Evolutionary conservation across 2,329 filamentous ascomycete species (phyloP).

Genomic region (Aspergillus sp.): DNA sequence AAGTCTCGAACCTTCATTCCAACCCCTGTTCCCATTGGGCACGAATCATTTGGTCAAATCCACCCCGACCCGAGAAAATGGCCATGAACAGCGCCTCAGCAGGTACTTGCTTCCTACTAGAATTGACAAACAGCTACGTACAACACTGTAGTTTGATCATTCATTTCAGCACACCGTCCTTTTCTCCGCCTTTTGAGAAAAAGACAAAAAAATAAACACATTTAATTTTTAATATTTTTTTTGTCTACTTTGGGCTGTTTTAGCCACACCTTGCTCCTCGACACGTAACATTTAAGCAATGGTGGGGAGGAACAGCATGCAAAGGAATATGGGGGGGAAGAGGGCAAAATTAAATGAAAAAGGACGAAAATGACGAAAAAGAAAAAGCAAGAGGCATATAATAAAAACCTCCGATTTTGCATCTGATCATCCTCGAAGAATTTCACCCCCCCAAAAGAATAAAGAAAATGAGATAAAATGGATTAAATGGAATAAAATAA

Average conservation of each 20-base stretch:
- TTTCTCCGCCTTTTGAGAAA: not conserved
- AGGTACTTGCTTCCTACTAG: not conserved
- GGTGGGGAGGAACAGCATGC: not conserved
- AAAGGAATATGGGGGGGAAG: not conserved
- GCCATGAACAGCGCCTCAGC: not conserved
- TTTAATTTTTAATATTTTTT: not conserved
- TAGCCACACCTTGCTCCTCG: not conserved
- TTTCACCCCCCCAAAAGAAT: too few species aligned
- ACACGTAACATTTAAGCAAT: conserved; percentile 1
- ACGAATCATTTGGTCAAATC: conserved; percentile 11
- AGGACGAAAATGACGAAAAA: not conserved
- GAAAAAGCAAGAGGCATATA: not conserved
- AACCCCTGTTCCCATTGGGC: conserved; percentile 17
- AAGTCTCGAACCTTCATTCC: conserved; percentile 8
- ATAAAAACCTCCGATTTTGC: conserved; percentile 13
- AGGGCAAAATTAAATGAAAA: not conserved
- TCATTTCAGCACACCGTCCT: not conserved
- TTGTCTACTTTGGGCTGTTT: not conserved
- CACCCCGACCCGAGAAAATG: conserved; percentile 9
- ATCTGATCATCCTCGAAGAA: conserved; percentile 7
- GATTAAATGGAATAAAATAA: not conserved
- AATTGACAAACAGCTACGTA: conserved; percentile 11
- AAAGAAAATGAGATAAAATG: not conserved
- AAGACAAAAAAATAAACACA: too few species aligned
- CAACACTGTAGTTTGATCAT: conserved; percentile 8